phyloP scores from a whole-genome alignment of 2,329 filamentous ascomycete species.

The Trichophyton schoenleinii region DNA sequence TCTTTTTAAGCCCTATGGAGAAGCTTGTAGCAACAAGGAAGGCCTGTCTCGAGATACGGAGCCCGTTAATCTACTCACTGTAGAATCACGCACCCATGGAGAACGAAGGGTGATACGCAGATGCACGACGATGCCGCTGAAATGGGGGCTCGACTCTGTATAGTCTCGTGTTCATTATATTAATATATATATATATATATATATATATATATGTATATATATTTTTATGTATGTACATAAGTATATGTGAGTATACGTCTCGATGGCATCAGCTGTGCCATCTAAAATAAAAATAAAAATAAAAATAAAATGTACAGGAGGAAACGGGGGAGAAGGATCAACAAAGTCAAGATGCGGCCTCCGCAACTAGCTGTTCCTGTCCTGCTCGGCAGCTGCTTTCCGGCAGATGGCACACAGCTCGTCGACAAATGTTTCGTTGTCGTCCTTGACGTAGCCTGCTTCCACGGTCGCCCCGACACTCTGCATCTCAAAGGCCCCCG shows the following conservation, averaged over 20 bases:
- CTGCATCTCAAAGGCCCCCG: slow-evolving; percentile 11
- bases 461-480: slow-evolving; percentile 10
- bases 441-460: slow-evolving; percentile 7
- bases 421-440: slow-evolving; percentile 12
- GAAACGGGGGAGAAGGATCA: neutral
- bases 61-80: neutral
- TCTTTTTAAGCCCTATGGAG: neutral
- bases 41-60: neutral
- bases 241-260: too few species aligned
- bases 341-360: too few species aligned
- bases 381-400: neutral
- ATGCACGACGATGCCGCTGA: too few species aligned
- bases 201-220: neutral
- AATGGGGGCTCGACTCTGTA: too few species aligned
- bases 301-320: neutral
- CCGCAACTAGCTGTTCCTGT: neutral
- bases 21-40: neutral
- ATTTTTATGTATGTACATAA: neutral
- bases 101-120: too few species aligned
- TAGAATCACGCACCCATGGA: neutral
- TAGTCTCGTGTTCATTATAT: neutral
- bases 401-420: slow-evolving; percentile 13
- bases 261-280: neutral
- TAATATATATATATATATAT: neutral
- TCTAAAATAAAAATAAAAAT: neutral